A percentile compares a stretch with the other conserved stretches of the same genome.
These are phyloP conservation scores for Pyracantha coccinea DNA, from an alignment of 331 rosid genomes.

Conservation along the genomic window DNA sequence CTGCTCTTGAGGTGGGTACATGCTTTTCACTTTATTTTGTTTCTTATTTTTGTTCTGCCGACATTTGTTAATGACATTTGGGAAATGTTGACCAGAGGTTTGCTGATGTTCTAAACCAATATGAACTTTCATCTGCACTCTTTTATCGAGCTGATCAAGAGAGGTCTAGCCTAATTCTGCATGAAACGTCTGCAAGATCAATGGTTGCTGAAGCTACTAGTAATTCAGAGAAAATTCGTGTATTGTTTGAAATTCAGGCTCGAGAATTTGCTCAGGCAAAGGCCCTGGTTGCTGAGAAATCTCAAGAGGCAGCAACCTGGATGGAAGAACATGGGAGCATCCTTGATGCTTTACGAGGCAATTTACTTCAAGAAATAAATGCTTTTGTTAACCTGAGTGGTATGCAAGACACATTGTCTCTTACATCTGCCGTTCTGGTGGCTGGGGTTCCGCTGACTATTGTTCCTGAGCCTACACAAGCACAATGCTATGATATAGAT, in stretches of 20 bases:
- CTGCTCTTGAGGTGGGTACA: conserved; percentile 69
- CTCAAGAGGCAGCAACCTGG: conserved; percentile 91
- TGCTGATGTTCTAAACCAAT: conserved; percentile 61
- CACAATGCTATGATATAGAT: conserved; percentile 87
- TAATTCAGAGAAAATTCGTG: conserved; percentile 62
- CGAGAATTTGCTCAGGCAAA: conserved; percentile 82
- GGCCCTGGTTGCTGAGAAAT: conserved; percentile 69
- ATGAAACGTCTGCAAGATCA: conserved; percentile 79
- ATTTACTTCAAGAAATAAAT: conserved; percentile 58
- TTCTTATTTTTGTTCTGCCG: conserved; percentile 2
- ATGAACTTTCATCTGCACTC: conserved; percentile 53
- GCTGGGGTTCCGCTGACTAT: conserved; percentile 94
- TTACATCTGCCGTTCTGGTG: conserved; percentile 69
- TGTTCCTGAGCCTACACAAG: conserved; percentile 99
- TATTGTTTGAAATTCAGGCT: conserved; percentile 76
- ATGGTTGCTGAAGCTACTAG: conserved; percentile 76
- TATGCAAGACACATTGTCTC: conserved; percentile 66
- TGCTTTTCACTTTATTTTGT: neutral
- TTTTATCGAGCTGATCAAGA: conserved; percentile 86
- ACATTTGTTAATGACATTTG: conserved; percentile 22
- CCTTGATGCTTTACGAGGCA: conserved; percentile 75
- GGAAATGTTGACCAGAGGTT: conserved; percentile 57
- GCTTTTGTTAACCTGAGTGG: conserved; percentile 37
- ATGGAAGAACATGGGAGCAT: conserved; percentile 91
- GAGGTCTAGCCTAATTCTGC: conserved; percentile 62